phyloP scores from a whole-genome alignment of 352 stramenopile genomes.

The Vaucheria bursata region DNA sequence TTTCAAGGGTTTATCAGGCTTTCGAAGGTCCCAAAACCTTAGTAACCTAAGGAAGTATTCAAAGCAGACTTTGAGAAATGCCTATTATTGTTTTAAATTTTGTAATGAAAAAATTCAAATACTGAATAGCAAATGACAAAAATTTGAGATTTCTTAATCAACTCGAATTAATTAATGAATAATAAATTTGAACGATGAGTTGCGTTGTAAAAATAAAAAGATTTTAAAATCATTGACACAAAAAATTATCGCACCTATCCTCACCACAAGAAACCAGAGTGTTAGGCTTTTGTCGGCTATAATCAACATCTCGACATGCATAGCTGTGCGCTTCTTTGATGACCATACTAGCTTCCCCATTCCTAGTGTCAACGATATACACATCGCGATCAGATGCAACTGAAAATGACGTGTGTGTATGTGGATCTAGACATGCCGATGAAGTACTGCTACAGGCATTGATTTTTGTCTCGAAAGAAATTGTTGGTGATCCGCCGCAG shows the following conservation, averaged over 20 bases:
- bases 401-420: conserved; percentile 60
- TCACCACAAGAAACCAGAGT: conserved; percentile 77
- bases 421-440: conserved; percentile 68
- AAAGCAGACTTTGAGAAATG: too few relatives aligned
- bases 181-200: too few relatives aligned
- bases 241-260: conserved; percentile 65
- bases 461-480: conserved; percentile 13
- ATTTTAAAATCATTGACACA: too few relatives aligned
- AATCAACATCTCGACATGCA: conserved; percentile 71
- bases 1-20: conserved; percentile 64
- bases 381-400: conserved; percentile 59
- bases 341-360: conserved; percentile 53
- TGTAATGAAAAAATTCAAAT: too few relatives aligned
- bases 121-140: too few relatives aligned
- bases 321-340: conserved; percentile 52
- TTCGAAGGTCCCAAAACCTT: conserved; percentile 95
- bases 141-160: too few relatives aligned
- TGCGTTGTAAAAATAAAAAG: too few relatives aligned
- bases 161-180: too few relatives aligned
- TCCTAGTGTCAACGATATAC: conserved; percentile 22
- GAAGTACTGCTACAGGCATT: conserved; percentile 10
- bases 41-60: conserved; percentile 53
- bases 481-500: conserved; percentile 10
- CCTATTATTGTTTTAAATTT: too few relatives aligned
- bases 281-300: conserved; percentile 94